phyloP scores from a whole-genome alignment of 1,139 yeast genomes.

The Magnusiomyces paraingens region DNA sequence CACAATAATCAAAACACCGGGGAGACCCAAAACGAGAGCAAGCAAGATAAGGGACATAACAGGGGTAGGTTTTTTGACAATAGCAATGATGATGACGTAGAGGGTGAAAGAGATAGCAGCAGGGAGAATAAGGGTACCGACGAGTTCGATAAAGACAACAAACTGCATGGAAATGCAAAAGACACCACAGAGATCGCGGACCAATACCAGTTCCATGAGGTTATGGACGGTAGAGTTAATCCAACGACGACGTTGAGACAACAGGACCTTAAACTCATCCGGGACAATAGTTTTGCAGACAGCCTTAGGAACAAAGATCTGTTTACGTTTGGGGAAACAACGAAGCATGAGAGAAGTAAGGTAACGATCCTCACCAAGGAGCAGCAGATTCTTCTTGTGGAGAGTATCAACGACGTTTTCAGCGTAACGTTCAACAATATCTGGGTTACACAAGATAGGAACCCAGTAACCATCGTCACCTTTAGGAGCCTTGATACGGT shows the following conservation, averaged over 20 bases:
- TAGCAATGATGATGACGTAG: constrained; percentile 72
- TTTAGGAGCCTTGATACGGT: constrained; percentile 89
- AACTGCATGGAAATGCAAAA: constrained; percentile 98
- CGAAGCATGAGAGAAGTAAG: constrained; percentile 82
- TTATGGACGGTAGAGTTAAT: constrained; percentile 96
- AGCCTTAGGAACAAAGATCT: constrained; percentile 90
- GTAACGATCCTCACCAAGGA: constrained; percentile 91
- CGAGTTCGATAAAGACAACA: constrained; percentile 75
- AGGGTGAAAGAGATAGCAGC: constrained; percentile 85
- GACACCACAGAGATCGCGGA: constrained; percentile 90
- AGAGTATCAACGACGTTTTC: constrained; percentile 84
- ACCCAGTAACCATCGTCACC: constrained; percentile 92
- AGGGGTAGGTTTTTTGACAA: constrained; percentile 79
- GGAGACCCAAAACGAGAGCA: constrained; percentile 81
- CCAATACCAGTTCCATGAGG: constrained; percentile 81
- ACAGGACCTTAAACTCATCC: constrained; percentile 65
- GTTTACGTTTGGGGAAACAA: constrained; percentile 90
- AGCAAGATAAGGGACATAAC: constrained; percentile 69
- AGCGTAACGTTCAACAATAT: constrained; percentile 89
- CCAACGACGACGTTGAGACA: constrained; percentile 98
- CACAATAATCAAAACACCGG: constrained; percentile 79
- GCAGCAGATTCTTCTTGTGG: constrained; percentile 80
- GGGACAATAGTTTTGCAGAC: constrained; percentile 95
- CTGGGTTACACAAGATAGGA: constrained; percentile 92
- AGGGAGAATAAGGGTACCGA: constrained; percentile 89